Evolutionary conservation across 495 filamentous ascomycete species (phyloP).

Genomic region (Astrothelium macrocarpum): DNA sequence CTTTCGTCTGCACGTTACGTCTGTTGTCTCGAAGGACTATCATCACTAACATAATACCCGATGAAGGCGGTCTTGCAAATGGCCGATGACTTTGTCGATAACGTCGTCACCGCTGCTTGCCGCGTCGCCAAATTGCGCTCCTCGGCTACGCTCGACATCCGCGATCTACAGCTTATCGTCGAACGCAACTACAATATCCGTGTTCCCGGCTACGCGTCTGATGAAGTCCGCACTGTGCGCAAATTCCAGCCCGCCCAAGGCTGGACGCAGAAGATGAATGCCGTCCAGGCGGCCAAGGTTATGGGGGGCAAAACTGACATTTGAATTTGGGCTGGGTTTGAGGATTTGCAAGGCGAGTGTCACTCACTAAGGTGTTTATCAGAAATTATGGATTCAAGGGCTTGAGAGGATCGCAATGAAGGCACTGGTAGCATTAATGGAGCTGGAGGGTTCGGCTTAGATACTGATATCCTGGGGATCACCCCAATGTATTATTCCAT

Average conservation of each 20-base stretch:
- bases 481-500: too few relatives aligned
- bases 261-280: conserved; percentile 94
- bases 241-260: conserved; percentile 77
- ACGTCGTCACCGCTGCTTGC: conserved; percentile 76
- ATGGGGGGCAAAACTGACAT: conserved; percentile 33
- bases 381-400: not conserved
- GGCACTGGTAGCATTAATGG: not conserved
- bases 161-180: conserved; percentile 87
- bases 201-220: conserved; percentile 85
- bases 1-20: not conserved
- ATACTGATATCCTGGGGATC: too few relatives aligned
- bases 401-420: not conserved
- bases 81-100: conserved; percentile 90
- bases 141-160: conserved; percentile 80
- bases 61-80: conserved; percentile 83
- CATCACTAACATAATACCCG: too few relatives aligned
- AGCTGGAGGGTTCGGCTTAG: not conserved
- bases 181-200: conserved; percentile 98
- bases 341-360: too few relatives aligned
- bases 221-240: conserved; percentile 86
- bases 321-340: conserved; percentile 3
- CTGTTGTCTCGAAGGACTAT: conserved; percentile 14
- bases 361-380: not conserved
- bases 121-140: conserved; percentile 84
- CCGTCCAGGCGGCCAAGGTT: conserved; percentile 80